Evolutionary conservation across 1,139 yeast species (phyloP), one percentile per base, ranked within the genome.

Genomic region (Candida frijolesensis): DNA sequence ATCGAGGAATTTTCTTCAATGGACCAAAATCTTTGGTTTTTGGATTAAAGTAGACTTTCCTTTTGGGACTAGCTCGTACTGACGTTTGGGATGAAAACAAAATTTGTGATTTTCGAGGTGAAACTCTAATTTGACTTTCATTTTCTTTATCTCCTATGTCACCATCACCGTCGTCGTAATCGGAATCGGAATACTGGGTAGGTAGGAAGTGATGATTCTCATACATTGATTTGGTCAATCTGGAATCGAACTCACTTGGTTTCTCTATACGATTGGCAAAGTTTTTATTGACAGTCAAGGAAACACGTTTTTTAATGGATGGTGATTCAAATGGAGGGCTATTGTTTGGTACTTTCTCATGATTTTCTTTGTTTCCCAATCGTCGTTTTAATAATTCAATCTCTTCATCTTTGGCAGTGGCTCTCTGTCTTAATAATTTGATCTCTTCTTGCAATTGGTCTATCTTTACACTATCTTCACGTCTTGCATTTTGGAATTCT

Each of bases 131-230:
- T 12, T 18, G n/a, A 35, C 25, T 38, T 2, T 22, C 43, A 11
- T 29, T 15, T 19, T 22, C 37, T 12, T 12, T 33, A 18, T n/a
- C 40, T 11, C 16, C 27, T 43, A 30, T 34, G 2, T 45, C 37
- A 10, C 25, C 40, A 8, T 42, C 44, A 29, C 16, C 35, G 12
- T 29, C 41, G 15, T 46, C 52, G 4, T 51, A 51, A 9, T 49
- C 54, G 6, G 52, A 57, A 44, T 52, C 53, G n/a, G 52, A 57
- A 34, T 59, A 58, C 46, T 59, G 62, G 0, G 61, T 58, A 9
- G 63, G 58, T 42, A 57, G 30, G 42, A 53, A 38, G 46, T 51
- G 54, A 22, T 53, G 35, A 27, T 56, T 51, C 1, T 47, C 55
- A 27, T 45, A 40, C 46, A 48, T 44, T 5, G 52, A 50, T 38